Evolutionary conservation across 2,329 filamentous ascomycete species (phyloP).

Genomic region (Fusarium nodosum): DNA sequence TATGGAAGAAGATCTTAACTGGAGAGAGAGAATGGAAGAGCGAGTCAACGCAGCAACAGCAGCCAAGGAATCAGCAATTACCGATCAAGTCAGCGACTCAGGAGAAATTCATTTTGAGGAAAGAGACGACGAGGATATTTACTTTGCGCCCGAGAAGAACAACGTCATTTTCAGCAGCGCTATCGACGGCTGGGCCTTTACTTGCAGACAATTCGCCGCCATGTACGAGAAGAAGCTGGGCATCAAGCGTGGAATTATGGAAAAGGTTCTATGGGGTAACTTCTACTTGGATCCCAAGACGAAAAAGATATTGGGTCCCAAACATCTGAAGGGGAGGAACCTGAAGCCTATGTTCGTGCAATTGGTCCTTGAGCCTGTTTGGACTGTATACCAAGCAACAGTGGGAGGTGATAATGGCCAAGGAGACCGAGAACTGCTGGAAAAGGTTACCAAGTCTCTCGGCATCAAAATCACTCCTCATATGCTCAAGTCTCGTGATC

Average conservation of each 20-base stretch:
- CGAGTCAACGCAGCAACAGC: conserved; percentile 79
- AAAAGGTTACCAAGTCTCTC: conserved; percentile 95
- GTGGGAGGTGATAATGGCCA: conserved; percentile 84
- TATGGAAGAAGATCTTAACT: conserved; percentile 98
- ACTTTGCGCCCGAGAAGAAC: conserved; percentile 97
- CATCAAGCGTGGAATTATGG: conserved; percentile 87
- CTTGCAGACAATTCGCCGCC: conserved; percentile 90
- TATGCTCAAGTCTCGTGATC: conserved; percentile 84
- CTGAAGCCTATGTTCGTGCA: conserved; percentile 99
- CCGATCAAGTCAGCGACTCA: conserved; percentile 65
- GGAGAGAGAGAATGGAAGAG: conserved; percentile 93
- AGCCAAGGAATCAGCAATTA: conserved; percentile 66
- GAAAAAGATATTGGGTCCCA: conserved; percentile 89
- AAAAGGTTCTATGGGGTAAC: conserved; percentile 97
- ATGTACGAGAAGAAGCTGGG: conserved; percentile 97
- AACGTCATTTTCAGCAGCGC: conserved; percentile 99
- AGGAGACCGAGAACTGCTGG: conserved; percentile 83
- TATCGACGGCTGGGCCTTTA: conserved; percentile 99
- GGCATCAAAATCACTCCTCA: conserved; percentile 88
- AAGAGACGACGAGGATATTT: conserved; percentile 94
- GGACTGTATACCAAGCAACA: conserved; percentile 95
- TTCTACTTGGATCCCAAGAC: conserved; percentile 98
- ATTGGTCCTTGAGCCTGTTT: conserved; percentile 93
- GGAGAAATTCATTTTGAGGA: conserved; percentile 84
- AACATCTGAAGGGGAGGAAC: conserved; percentile 91